phyloP scores from a whole-genome alignment of 23 red algal species.

The Chondrus crispus region DNA sequence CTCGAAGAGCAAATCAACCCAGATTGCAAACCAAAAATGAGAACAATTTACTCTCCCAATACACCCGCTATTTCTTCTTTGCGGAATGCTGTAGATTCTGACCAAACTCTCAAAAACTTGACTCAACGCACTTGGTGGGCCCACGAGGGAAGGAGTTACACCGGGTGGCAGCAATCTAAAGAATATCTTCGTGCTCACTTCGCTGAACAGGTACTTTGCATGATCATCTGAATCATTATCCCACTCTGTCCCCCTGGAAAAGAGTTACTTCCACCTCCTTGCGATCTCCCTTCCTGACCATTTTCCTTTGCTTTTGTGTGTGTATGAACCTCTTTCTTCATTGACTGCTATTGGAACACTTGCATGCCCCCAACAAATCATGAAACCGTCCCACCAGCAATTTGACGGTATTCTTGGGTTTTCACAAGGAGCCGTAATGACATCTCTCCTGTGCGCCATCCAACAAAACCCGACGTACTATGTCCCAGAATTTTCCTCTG shows the following conservation, averaged over 20 bases:
- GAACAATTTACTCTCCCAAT: too few relatives aligned
- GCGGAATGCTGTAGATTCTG: too few relatives aligned
- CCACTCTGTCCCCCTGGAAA: background rate
- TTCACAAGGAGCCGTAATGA: conserved; percentile 47
- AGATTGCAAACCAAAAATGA: too few relatives aligned
- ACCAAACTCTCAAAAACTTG: too few relatives aligned
- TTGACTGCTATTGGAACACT: too few relatives aligned
- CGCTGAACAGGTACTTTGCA: background rate
- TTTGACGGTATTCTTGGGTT: conserved; percentile 62
- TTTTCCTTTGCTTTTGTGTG: background rate
- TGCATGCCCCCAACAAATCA: too few relatives aligned
- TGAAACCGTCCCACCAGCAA: too few relatives aligned
- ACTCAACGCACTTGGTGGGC: background rate
- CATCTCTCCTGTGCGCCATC: conserved; percentile 35
- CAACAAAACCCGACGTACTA: background rate
- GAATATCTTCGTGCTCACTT: background rate
- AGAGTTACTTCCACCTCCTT: background rate
- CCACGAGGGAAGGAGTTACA: background rate
- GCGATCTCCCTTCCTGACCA: background rate
- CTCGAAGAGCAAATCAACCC: too few relatives aligned
- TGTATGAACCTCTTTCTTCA: too few relatives aligned
- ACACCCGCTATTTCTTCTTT: too few relatives aligned
- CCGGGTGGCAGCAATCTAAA: background rate
- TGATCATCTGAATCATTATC: background rate
- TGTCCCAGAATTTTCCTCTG: background rate